phyloP scores from a whole-genome alignment of 306 rosid species.

The Medicago lupulina region DNA sequence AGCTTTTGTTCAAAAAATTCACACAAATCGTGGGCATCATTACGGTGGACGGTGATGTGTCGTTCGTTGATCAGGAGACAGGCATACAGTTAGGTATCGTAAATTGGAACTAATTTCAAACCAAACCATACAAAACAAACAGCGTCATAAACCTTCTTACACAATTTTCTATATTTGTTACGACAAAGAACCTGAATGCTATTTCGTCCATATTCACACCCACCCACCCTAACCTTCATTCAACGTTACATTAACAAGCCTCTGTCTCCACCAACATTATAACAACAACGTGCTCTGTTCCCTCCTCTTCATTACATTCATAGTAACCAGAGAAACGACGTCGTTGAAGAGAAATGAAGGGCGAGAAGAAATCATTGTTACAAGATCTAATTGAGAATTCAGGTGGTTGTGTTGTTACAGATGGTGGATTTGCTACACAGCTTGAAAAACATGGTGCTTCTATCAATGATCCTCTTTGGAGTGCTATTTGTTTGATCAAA shows the following conservation, averaged over 20 bases:
- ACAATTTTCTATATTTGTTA: neutral
- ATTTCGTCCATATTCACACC: conserved; percentile 40
- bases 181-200: conserved; percentile 32
- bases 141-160: neutral
- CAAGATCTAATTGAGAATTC: conserved; percentile 67
- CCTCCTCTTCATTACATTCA: neutral
- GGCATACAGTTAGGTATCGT: neutral
- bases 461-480: conserved; percentile 86
- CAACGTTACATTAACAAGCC: neutral
- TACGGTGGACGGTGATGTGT: neutral
- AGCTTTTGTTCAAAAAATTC: too few species aligned
- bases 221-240: neutral
- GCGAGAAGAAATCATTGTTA: conserved; percentile 49
- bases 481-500: conserved; percentile 78
- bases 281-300: neutral
- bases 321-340: neutral
- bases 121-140: neutral
- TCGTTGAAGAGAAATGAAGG: conserved; percentile 35
- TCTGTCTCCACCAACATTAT: neutral
- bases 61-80: neutral
- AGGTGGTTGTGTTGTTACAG: conserved; percentile 76
- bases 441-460: conserved; percentile 80
- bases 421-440: conserved; percentile 92
- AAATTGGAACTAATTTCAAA: neutral
- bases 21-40: neutral